Conservation (phyloP, 148 eudicot genomes). For the Cornus suecica region DNA sequence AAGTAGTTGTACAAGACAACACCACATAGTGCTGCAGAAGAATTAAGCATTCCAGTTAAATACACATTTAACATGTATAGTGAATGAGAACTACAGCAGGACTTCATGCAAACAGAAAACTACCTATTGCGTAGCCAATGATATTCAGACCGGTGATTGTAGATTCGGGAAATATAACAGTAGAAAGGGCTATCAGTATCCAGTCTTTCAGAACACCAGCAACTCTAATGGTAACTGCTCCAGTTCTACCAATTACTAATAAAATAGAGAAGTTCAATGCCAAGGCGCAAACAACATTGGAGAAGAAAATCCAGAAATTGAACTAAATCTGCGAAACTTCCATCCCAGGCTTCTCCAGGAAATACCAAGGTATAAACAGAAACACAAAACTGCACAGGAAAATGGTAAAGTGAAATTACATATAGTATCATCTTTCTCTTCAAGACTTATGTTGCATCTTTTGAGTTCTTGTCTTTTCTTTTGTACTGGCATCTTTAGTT, state of each 20-base stretch:
- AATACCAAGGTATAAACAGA: conserved; percentile 26
- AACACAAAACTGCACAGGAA: conserved; percentile 24
- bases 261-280: conserved; percentile 21
- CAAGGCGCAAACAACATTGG: conserved; percentile 17
- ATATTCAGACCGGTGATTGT: conserved; percentile 17
- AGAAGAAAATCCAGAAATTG: conserved; percentile 24
- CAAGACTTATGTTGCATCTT: too few species aligned
- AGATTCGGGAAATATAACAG: conserved; percentile 19
- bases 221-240: conserved; percentile 21
- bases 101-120: not conserved
- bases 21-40: conserved; percentile 41
- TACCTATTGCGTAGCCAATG: conserved; percentile 20
- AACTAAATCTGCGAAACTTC: conserved; percentile 20
- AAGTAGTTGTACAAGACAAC: conserved; percentile 44
- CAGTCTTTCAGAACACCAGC: conserved; percentile 25
- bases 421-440: too few species aligned
- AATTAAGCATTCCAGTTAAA: not conserved
- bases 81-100: not conserved
- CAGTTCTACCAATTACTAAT: conserved; percentile 25
- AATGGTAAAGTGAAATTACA: conserved; percentile 1
- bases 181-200: conserved; percentile 21
- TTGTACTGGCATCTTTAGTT: too few species aligned
- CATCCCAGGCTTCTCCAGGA: conserved; percentile 23
- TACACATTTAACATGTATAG: not conserved
- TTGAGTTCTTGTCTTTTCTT: too few species aligned